Conservation (phyloP, 2,329 filamentous ascomycete genomes). For the Trematosphaeria pertusa region DNA sequence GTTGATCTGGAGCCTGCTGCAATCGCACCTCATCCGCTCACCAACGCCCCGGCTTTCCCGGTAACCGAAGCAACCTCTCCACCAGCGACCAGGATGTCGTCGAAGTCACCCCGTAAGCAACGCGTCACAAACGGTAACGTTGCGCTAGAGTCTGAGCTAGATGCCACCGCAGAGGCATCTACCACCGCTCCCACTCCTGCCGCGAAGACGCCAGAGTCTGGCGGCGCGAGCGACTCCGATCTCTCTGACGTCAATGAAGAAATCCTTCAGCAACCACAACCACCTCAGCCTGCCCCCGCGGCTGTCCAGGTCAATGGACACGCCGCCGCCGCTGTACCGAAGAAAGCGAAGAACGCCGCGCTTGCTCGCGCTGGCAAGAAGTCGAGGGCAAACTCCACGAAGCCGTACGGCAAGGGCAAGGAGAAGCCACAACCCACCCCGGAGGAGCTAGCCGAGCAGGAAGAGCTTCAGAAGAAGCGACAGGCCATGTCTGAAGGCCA, state of each 20-base stretch:
- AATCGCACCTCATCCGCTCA: constrained; percentile 33
- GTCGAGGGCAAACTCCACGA: constrained; percentile 35
- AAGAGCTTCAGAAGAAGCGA: constrained; percentile 31
- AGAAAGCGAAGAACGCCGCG: constrained; percentile 38
- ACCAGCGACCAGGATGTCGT: constrained; percentile 32
- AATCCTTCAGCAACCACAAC: constrained; percentile 44
- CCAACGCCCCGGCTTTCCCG: constrained; percentile 36
- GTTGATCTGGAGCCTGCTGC: constrained; percentile 16
- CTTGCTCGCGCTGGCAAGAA: constrained; percentile 41
- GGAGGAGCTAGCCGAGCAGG: constrained; percentile 35
- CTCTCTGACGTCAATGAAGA: constrained; percentile 49
- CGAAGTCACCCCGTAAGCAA: constrained; percentile 43
- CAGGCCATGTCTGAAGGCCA: constrained; percentile 33
- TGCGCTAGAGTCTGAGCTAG: constrained; percentile 24
- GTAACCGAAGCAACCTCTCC: constrained; percentile 32
- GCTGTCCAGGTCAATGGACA: constrained; percentile 34
- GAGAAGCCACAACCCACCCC: constrained; percentile 37
- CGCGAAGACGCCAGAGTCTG: constrained; percentile 36
- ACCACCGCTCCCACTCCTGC: constrained; percentile 35
- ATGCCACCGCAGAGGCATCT: constrained; percentile 32
- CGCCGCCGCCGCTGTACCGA: constrained; percentile 21
- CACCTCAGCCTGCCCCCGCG: constrained; percentile 29
- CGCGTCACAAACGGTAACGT: constrained; percentile 27
- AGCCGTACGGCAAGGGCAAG: constrained; percentile 37
- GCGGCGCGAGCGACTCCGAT: constrained; percentile 41